These are phyloP conservation scores for Cubamyces lactineus DNA, from an alignment of 768 basidiomycete species.

Conservation along the genomic window DNA sequence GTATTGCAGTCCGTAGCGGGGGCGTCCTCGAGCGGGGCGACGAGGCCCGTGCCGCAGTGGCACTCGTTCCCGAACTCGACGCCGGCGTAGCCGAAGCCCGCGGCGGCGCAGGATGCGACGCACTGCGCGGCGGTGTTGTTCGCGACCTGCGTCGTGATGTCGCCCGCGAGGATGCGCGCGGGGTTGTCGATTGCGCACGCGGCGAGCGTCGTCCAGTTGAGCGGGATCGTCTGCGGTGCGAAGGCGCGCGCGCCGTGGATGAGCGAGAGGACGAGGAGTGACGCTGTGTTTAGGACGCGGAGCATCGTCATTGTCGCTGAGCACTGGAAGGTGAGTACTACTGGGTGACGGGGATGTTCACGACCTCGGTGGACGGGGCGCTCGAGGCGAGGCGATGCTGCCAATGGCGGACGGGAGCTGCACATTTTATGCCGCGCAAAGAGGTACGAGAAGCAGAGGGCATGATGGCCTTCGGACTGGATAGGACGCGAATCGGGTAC, in stretches of 20 bases:
- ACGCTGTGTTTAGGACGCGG: neutral
- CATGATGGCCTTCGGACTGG: neutral
- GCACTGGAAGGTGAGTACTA: neutral
- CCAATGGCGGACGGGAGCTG: neutral
- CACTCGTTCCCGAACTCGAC: slow-evolving; percentile 25
- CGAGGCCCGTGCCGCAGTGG: slow-evolving; percentile 22
- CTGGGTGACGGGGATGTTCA: neutral
- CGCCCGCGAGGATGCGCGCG: slow-evolving; percentile 25
- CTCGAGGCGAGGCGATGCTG: too few relatives aligned
- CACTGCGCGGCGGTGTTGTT: slow-evolving; percentile 25
- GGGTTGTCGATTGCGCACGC: slow-evolving; percentile 25
- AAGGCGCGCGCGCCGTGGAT: slow-evolving; percentile 1
- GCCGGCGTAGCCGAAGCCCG: slow-evolving; percentile 22
- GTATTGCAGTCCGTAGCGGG: slow-evolving; percentile 26
- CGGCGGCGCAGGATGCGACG: slow-evolving; percentile 16
- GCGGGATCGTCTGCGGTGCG: slow-evolving; percentile 11
- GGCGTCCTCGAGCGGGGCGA: slow-evolving; percentile 9
- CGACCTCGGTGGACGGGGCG: too few relatives aligned
- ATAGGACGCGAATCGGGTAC: neutral
- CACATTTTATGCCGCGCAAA: neutral
- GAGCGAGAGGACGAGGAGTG: slow-evolving; percentile 1
- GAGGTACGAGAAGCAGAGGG: slow-evolving; percentile 10
- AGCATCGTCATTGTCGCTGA: neutral
- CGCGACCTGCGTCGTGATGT: slow-evolving; percentile 17
- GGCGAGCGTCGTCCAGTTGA: slow-evolving; percentile 22